Base-by-base conservation (phyloP, 2,329 filamentous ascomycete genomes). In the Tolypocladium sp. region DNA sequence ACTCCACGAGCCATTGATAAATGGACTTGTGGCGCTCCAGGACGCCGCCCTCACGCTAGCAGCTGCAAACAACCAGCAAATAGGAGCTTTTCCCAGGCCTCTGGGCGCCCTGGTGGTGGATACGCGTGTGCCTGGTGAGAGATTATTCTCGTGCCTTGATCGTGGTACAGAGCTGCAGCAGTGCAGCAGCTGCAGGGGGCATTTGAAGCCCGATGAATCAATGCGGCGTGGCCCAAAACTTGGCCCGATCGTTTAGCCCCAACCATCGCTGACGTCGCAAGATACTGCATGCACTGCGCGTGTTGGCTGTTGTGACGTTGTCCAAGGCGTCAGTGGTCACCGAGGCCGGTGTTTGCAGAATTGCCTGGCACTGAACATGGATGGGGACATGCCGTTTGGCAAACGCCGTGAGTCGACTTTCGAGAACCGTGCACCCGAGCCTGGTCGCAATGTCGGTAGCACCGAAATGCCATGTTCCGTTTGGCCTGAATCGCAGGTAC, bases 61-160 rank as follows among this genome's bases (percentile, higher is more conserved):
- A 53, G 20, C 49, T 15, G 20, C 20, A 37, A 37, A 53, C 20
- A 22, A 8, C 20, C 30, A 62, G 58, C 68, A 67, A 70, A 69
- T 69, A 58, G 63, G 68, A 65, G 63, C 60, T 57, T 68, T 64
- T 69, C 63, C 68, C 68, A 69, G 62, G 60, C 64, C 59, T 67
- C 63, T 67, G 67, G 63, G 46, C 59, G 61, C 62, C 58, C 60
- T 27, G 41, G 4, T 60, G 63, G 61, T 60, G 63, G 60, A 64
- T 68, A 64, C 66, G 63, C 53, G 57, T 58, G 59, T 60, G 56
- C 59, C 63, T 65, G 62, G 64, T 64, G 68, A 70, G 66, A 66
- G 63, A 70, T 68, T 63, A 66, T 65, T 68, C 40, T 65, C 61
- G 59, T 63, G 65, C 67, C 67, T 66, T 59, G 58, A 54, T 63